Conservation (phyloP, 495 filamentous ascomycete genomes). For the Penicillium simplicissimum region DNA sequence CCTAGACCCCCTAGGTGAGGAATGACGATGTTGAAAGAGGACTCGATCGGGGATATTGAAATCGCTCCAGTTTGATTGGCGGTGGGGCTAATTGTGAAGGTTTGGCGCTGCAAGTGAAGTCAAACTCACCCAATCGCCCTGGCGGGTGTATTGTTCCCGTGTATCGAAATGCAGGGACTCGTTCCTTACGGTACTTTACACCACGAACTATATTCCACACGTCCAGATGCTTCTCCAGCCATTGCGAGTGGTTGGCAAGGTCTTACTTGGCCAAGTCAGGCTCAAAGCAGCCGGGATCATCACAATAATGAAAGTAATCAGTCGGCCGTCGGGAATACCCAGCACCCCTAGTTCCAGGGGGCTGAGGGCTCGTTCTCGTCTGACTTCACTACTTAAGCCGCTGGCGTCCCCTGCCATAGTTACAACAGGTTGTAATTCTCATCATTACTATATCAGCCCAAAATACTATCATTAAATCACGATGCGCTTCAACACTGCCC, state of each 20-base stretch:
- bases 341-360: neutral
- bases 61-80: neutral
- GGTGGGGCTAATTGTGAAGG: neutral
- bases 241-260: neutral
- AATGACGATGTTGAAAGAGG: neutral
- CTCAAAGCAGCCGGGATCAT: neutral
- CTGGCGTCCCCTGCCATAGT: neutral
- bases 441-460: neutral
- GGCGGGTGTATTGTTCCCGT: neutral
- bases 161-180: too few species aligned
- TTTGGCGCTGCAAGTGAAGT: neutral
- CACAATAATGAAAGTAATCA: neutral
- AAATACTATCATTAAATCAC: neutral
- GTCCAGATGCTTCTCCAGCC: neutral
- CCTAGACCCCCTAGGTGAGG: neutral
- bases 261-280: neutral
- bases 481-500: constrained; percentile 1
- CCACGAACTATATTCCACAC: neutral
- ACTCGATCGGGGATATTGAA: neutral
- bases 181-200: neutral
- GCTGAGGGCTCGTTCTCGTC: neutral
- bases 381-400: neutral
- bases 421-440: neutral
- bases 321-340: neutral
- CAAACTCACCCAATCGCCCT: neutral